Percentiles rank a stretch among this genome's conserved stretches.
Conservation (phyloP, 2,329 filamentous ascomycete genomes). For the Aspergillus tubingensis region DNA sequence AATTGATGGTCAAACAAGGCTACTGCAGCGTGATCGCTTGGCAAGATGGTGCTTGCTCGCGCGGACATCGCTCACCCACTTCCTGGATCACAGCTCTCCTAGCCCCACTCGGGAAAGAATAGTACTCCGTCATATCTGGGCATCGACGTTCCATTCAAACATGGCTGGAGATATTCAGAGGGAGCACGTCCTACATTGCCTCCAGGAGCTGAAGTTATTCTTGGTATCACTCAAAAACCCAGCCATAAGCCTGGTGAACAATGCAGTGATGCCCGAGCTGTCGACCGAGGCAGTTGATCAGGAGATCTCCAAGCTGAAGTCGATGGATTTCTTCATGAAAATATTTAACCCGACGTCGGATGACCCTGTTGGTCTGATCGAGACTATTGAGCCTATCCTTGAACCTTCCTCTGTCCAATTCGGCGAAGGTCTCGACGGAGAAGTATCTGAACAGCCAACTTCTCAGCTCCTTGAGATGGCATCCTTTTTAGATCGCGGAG, state of each 20-base stretch:
- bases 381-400: slow-evolving; percentile 87
- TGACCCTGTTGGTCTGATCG: slow-evolving; percentile 81
- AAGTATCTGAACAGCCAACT: slow-evolving; percentile 47
- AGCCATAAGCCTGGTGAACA: slow-evolving; percentile 71
- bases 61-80: slow-evolving; percentile 53
- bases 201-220: slow-evolving; percentile 62
- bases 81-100: slow-evolving; percentile 35
- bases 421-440: slow-evolving; percentile 14
- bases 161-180: slow-evolving; percentile 58
- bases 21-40: slow-evolving; percentile 60
- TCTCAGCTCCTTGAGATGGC: slow-evolving; percentile 71
- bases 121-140: slow-evolving; percentile 65
- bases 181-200: slow-evolving; percentile 62
- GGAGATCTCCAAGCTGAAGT: slow-evolving; percentile 88
- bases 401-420: slow-evolving; percentile 59
- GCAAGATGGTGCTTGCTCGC: slow-evolving; percentile 62
- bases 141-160: slow-evolving; percentile 63
- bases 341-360: slow-evolving; percentile 82
- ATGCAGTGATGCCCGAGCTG: slow-evolving; percentile 82
- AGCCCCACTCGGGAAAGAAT: slow-evolving; percentile 45
- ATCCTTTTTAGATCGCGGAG: slow-evolving; percentile 79
- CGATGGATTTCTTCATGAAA: slow-evolving; percentile 92
- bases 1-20: slow-evolving; percentile 53
- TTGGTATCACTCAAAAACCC: slow-evolving; percentile 52
- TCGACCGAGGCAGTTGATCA: slow-evolving; percentile 81